Conservation (phyloP, 2,329 filamentous ascomycete species). For the Ophiocordyceps camponoti-rufipedis region DNA sequence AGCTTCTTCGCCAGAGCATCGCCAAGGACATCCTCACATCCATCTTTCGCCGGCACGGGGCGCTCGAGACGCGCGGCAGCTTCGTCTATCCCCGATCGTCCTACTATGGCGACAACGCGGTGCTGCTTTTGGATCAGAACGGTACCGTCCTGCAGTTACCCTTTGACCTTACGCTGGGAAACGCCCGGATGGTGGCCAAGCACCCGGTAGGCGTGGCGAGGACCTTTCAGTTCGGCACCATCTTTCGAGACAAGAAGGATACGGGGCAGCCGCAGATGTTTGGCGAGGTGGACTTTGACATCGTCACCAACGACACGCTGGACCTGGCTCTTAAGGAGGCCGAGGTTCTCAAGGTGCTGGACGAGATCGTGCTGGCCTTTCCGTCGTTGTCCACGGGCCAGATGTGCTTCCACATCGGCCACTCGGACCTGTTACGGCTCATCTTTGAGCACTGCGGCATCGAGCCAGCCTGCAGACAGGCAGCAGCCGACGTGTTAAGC, state of each 20-base stretch:
- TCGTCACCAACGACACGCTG: slow-evolving; percentile 64
- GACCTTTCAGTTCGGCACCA: slow-evolving; percentile 72
- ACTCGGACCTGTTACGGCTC: slow-evolving; percentile 67
- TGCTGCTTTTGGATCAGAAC: slow-evolving; percentile 63
- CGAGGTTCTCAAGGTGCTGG: slow-evolving; percentile 82
- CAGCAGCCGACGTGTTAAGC: slow-evolving; percentile 68
- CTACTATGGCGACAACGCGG: slow-evolving; percentile 56
- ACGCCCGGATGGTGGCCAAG: slow-evolving; percentile 69
- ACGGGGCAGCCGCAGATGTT: slow-evolving; percentile 69
- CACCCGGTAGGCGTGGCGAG: slow-evolving; percentile 46
- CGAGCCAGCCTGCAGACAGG: slow-evolving; percentile 44
- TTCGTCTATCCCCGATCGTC: slow-evolving; percentile 66
- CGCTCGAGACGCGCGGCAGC: slow-evolving; percentile 60
- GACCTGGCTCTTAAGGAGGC: slow-evolving; percentile 83
- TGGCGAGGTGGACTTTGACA: slow-evolving; percentile 90
- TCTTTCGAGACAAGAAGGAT: slow-evolving; percentile 63
- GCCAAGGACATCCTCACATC: slow-evolving; percentile 57
- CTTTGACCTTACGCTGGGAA: slow-evolving; percentile 77
- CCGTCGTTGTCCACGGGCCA: slow-evolving; percentile 51
- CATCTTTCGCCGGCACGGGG: slow-evolving; percentile 80
- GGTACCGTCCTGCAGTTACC: slow-evolving; percentile 89
- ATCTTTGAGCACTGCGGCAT: slow-evolving; percentile 88
- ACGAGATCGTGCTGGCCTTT: slow-evolving; percentile 72
- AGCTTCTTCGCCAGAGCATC: slow-evolving; percentile 51
- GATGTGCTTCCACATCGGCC: slow-evolving; percentile 83